Base-by-base conservation (phyloP, 106 monocot genomes). In the Amphibolis antarctica region DNA sequence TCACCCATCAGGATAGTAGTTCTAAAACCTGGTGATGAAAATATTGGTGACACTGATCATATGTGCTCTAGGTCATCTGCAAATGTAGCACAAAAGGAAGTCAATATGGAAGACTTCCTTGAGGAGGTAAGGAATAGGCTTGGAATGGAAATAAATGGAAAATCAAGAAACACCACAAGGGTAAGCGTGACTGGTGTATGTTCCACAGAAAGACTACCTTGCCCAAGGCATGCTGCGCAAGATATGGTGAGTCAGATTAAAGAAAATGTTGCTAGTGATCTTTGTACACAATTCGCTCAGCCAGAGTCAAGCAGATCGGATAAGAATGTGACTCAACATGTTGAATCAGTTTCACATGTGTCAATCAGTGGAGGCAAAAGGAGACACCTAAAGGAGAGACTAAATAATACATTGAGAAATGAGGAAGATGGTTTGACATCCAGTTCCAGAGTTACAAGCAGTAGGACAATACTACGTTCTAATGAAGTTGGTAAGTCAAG, bases 91-190 rank as follows among this genome's bases (percentile, higher is more conserved):
- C 36, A 36, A 36, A 36, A 36, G 36, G 36, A 36, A 67, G 46
- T 57, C 24, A 83, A 67, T 55, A 86, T 85, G 76, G 51, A 79
- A 49, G 69, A 79, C 63, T 93, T 93, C 53, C 83, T 93, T 6
- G 86, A 90, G 68, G 84, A 96, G 69, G 89, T 90, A 42, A 82
- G 74, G 46, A 84, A 96, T 46, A 90, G 75, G 48, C 96, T 90
- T 59, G 80, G 71, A 67, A 46, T 61, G 6, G 90, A 86, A 76
- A 76, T 86, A 12, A 61, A 80, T 66, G 86, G 89, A n/a, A 86
- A 82, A 56, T 24, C 66, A 18, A 71, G 63, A 26, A 69, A 43
- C 5, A 63, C n/a, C 29, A 44, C 25, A 10, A 75, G 64, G 51
- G 45, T 43, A 26, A 21, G 18, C 18, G 6, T 25, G 25, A 53